phyloP scores from a whole-genome alignment of 305 asterid genomes.

The Fraxinus xanthoxyloides region DNA sequence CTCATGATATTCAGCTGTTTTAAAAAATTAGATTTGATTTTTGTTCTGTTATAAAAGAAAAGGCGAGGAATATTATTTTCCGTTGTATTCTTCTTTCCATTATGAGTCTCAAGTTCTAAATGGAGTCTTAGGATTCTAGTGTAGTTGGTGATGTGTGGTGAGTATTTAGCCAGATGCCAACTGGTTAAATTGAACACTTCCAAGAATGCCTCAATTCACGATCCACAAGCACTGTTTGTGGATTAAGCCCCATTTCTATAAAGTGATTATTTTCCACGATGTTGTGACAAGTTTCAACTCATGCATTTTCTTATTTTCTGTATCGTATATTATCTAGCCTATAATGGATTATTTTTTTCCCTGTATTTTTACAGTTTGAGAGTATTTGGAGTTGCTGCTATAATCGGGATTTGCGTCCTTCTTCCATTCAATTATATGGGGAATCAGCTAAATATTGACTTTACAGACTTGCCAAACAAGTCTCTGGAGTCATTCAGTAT shows the following conservation, averaged over 20 bases:
- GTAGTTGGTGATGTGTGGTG: neutral
- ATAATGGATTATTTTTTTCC: constrained; percentile 8
- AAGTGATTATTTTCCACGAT: neutral
- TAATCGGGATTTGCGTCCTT: constrained; percentile 74
- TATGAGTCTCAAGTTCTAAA: neutral
- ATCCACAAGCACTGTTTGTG: neutral
- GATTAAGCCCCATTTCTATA: neutral
- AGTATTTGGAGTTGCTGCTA: constrained; percentile 74
- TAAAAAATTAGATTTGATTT: neutral
- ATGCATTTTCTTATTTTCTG: neutral
- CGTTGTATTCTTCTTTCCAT: neutral
- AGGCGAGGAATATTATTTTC: neutral
- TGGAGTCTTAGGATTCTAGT: neutral
- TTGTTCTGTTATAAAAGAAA: neutral
- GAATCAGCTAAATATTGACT: constrained; percentile 70
- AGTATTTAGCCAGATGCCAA: neutral
- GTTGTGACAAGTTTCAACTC: neutral
- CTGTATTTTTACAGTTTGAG: constrained; percentile 55
- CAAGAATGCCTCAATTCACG: neutral
- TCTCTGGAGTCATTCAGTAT: constrained; percentile 84
- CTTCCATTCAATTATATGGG: constrained; percentile 96
- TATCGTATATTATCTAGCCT: constrained; percentile 8
- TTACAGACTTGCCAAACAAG: constrained; percentile 68
- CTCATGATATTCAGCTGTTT: neutral
- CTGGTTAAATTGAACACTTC: neutral